These are phyloP conservation scores for Solanum arcanum DNA, from an alignment of 257 asterid genomes.

Conservation along the genomic window DNA sequence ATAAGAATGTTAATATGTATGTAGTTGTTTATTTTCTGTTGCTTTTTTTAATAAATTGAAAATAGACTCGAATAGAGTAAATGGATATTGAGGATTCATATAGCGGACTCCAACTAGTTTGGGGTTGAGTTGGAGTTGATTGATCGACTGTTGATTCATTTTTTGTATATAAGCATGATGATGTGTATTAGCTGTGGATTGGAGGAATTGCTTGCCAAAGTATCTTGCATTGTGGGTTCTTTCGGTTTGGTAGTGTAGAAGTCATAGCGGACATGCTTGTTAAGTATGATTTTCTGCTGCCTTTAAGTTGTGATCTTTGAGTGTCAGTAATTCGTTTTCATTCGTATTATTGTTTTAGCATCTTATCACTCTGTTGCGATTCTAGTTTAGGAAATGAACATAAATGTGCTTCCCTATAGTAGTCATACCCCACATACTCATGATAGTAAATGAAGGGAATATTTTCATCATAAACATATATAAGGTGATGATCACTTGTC, in stretches of 20 bases:
- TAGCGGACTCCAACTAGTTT: not conserved
- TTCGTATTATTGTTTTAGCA: not conserved
- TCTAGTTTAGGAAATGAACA: not conserved
- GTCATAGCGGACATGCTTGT: not conserved
- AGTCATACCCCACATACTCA: not conserved
- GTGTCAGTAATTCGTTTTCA: not conserved
- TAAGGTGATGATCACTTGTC: not conserved
- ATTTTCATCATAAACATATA: not conserved
- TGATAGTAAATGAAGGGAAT: not conserved
- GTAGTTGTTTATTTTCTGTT: no score
- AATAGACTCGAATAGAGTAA: not conserved
- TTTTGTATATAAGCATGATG: not conserved
- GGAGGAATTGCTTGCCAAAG: not conserved
- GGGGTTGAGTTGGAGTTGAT: not conserved
- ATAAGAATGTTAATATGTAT: no score
- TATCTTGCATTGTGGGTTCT: not conserved
- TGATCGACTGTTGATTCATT: not conserved
- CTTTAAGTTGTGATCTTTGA: not conserved
- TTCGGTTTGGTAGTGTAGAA: not conserved
- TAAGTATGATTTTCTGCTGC: not conserved
- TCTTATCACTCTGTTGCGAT: not conserved
- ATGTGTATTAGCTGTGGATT: not conserved
- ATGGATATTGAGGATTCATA: not conserved
- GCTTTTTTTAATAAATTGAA: not conserved
- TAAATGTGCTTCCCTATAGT: not conserved